Base-by-base conservation (phyloP, 192 early-diverging fungal genomes). In the Mortierella hygrophila region DNA sequence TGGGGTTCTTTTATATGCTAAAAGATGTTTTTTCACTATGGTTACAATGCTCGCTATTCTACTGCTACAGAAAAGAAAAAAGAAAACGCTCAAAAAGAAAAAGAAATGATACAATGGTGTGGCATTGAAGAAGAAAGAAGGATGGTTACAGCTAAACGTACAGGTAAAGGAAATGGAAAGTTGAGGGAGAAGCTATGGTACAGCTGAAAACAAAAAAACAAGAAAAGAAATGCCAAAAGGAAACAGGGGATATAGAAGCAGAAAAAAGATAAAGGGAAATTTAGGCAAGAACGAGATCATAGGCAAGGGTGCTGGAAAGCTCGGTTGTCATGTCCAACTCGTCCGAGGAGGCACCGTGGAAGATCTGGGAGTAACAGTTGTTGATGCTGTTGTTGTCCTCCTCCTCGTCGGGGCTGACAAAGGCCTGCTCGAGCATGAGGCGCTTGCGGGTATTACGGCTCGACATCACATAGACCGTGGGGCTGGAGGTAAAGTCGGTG, bases 401-500 rank as follows among this genome's bases (percentile, higher is more conserved):
- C 23, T 84, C 78, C 13, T 85, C 78, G 23, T 85, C 83, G 40
- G 83, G 83, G 46, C 68, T 80, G 42, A 80, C 75, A 65, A 85
- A 85, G 46, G 83, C 74, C n/a, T 85, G 83, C 70, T 85, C 83
- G 44, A 85, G 78, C 83, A 85, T 85, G 41, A 85, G 63, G 26
- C 83, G 83, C 75, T 85, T 85, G 78, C 83, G 83, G 63, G 83
- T 76, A 80, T 85, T 68, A 42, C 83, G 72, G 63, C 83, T 85
- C 4, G 83, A 85, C 83, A 85, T 80, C 42, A 85, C 83, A 69
- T 79, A 85, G n/a, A 85, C 83, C 5, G 78, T 78, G 6, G 68
- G 60, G n/a, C 49, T 70, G n/a, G 46, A 63, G 60, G n/a, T 65
- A 54, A 73, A 80, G 32, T 76, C 78, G 10, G 68, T 44, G 26